Conservation (phyloP, 2,329 filamentous ascomycete genomes). For the Paraphaeosphaeria sporulosa region DNA sequence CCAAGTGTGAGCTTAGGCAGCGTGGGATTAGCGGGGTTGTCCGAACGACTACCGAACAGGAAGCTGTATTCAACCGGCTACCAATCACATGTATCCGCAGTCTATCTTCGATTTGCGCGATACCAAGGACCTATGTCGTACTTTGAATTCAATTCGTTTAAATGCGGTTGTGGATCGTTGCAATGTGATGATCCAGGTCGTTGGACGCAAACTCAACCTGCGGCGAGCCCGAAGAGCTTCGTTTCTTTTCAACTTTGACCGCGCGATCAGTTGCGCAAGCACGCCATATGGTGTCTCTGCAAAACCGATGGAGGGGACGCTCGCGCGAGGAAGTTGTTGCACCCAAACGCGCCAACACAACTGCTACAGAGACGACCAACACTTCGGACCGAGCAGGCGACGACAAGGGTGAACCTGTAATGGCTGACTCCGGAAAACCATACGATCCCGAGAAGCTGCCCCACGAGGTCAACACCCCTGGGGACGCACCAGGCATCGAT, state of each 20-base stretch:
- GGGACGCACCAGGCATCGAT: conserved; percentile 15
- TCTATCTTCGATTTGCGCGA: conserved; percentile 26
- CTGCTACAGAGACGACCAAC: conserved; percentile 3
- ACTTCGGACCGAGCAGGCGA: conserved; percentile 2
- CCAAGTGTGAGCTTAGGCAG: neutral
- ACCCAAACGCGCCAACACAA: conserved; percentile 6
- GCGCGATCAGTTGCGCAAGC: neutral
- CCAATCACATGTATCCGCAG: conserved; percentile 18
- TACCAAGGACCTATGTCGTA: conserved; percentile 25
- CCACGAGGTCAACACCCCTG: conserved; percentile 8
- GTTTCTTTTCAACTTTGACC: neutral
- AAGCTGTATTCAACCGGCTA: conserved; percentile 24
- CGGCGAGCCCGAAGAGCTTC: neutral
- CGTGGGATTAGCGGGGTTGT: conserved; percentile 14
- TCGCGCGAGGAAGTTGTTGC: neutral
- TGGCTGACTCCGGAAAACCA: conserved; percentile 9
- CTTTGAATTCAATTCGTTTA: neutral
- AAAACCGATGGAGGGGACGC: conserved; percentile 16
- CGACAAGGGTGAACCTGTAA: conserved; percentile 8
- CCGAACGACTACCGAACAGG: conserved; percentile 21
- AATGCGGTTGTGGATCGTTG: conserved; percentile 1
- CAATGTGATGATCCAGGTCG: neutral
- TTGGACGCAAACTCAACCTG: neutral
- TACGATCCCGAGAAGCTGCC: conserved; percentile 14
- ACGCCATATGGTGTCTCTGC: conserved; percentile 19